Evolutionary conservation across 2,329 filamentous ascomycete genomes (phyloP).

Genomic region (Malbranchea zuffiana): DNA sequence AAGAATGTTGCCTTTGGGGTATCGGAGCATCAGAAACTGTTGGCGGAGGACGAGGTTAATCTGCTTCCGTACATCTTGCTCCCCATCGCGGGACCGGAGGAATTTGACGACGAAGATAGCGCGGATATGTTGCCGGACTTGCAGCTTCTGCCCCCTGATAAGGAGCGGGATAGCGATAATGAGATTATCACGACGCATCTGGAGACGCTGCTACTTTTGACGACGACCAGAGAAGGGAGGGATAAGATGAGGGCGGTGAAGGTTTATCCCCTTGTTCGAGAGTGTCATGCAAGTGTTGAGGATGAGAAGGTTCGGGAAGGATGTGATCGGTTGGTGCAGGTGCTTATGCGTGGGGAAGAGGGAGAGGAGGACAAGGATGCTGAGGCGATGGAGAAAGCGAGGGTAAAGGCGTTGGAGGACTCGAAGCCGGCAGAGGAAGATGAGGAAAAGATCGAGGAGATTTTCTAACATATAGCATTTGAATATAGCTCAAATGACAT

Average conservation of each 20-base stretch:
- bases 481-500: too few species aligned
- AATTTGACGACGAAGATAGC: slow-evolving; percentile 77
- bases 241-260: slow-evolving; percentile 64
- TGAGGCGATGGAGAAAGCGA: slow-evolving; percentile 30
- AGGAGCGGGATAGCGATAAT: slow-evolving; percentile 66
- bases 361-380: slow-evolving; percentile 38
- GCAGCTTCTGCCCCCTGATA: slow-evolving; percentile 80
- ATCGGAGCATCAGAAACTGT: slow-evolving; percentile 56
- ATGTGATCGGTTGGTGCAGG: slow-evolving; percentile 81
- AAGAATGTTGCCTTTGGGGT: slow-evolving; percentile 89
- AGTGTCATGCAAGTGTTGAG: slow-evolving; percentile 67
- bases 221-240: slow-evolving; percentile 63
- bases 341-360: slow-evolving; percentile 71
- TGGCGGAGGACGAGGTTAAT: slow-evolving; percentile 62
- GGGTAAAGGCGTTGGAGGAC: slow-evolving; percentile 30
- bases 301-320: slow-evolving; percentile 72
- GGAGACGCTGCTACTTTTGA: slow-evolving; percentile 75
- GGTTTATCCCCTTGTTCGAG: slow-evolving; percentile 80
- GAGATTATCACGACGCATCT: slow-evolving; percentile 76
- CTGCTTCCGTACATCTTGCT: slow-evolving; percentile 80
- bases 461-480: too few species aligned
- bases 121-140: slow-evolving; percentile 80
- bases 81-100: slow-evolving; percentile 77
- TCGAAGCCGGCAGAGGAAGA: slow-evolving; percentile 30
- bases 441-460: slow-evolving; percentile 33